Conservation (phyloP, 1,139 yeast species). For the Candida freyschussii region DNA sequence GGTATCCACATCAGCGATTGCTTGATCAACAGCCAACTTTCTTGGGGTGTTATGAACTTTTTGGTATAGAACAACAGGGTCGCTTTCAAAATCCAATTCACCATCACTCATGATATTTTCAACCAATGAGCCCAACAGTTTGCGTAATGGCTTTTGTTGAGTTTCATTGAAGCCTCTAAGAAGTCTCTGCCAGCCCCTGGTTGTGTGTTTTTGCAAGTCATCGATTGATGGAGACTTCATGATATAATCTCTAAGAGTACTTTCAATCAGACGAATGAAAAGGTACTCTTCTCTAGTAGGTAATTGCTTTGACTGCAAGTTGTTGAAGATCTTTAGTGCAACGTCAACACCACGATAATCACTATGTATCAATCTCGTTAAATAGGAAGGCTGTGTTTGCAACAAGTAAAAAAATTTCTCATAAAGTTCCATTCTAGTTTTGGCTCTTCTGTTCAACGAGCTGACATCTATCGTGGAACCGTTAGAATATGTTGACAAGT, state of each 20-base stretch:
- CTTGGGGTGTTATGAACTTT: conserved; percentile 39
- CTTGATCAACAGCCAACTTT: conserved; percentile 53
- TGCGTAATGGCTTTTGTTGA: conserved; percentile 52
- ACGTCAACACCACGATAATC: conserved; percentile 24
- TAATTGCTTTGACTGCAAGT: conserved; percentile 19
- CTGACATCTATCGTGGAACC: conserved; percentile 22
- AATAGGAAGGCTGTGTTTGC: conserved; percentile 79
- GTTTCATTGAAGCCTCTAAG: conserved; percentile 55
- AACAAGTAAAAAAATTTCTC: conserved; percentile 77
- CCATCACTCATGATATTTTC: conserved; percentile 39
- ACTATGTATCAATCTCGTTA: conserved; percentile 47
- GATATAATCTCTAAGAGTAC: conserved; percentile 38
- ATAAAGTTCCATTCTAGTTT: conserved; percentile 37
- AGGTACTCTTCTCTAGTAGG: conserved; percentile 68
- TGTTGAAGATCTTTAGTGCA: conserved; percentile 23
- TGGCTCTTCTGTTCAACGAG: conserved; percentile 26
- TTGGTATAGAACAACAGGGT: conserved; percentile 64
- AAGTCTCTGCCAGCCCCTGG: conserved; percentile 40
- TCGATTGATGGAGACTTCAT: conserved; percentile 19
- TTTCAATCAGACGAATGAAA: conserved; percentile 54
- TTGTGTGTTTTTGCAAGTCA: conserved; percentile 18
- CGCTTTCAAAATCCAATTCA: conserved; percentile 69
- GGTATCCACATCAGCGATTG: conserved; percentile 75
- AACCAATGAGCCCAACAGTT: conserved; percentile 47
- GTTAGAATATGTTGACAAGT: conserved; percentile 24